These are phyloP conservation scores for Penicillium aurantiogriseum DNA, from an alignment of 2,329 filamentous ascomycete species.

Conservation along the genomic window DNA sequence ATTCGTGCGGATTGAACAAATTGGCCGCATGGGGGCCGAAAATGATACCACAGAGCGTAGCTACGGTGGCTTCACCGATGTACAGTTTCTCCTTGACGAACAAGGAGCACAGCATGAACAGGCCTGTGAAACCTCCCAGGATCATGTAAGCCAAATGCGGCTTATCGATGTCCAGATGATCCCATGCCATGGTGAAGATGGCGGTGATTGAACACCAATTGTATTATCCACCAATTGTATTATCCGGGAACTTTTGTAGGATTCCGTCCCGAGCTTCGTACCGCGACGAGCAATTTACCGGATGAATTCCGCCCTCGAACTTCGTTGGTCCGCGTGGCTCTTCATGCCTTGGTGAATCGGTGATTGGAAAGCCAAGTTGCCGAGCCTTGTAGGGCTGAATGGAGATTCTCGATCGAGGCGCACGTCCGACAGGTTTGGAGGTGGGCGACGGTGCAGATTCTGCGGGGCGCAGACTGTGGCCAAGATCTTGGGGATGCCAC, in stretches of 20 bases:
- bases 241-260: background rate
- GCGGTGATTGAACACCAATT: constrained; percentile 1
- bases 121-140: constrained; percentile 90
- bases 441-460: background rate
- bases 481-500: constrained; percentile 8
- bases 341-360: constrained; percentile 28
- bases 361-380: constrained; percentile 5
- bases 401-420: background rate
- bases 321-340: constrained; percentile 19
- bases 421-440: background rate
- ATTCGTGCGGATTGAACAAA: constrained; percentile 59
- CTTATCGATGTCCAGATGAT: constrained; percentile 69
- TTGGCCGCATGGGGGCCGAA: constrained; percentile 67
- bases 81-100: constrained; percentile 98
- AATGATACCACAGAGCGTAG: constrained; percentile 69
- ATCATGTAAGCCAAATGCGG: constrained; percentile 99
- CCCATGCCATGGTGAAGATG: constrained; percentile 48
- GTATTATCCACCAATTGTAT: constrained; percentile 6
- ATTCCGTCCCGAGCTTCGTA: constrained; percentile 4
- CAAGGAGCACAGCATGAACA: constrained; percentile 98
- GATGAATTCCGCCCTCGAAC: constrained; percentile 25
- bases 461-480: constrained; percentile 5
- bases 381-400: constrained; percentile 21
- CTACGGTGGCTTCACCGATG: constrained; percentile 95
- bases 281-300: constrained; percentile 22